A percentile compares a stretch with the other conserved stretches of the same genome.
phyloP scores from a whole-genome alignment of 2,329 filamentous ascomycete species.

The Aciculosporium take region DNA sequence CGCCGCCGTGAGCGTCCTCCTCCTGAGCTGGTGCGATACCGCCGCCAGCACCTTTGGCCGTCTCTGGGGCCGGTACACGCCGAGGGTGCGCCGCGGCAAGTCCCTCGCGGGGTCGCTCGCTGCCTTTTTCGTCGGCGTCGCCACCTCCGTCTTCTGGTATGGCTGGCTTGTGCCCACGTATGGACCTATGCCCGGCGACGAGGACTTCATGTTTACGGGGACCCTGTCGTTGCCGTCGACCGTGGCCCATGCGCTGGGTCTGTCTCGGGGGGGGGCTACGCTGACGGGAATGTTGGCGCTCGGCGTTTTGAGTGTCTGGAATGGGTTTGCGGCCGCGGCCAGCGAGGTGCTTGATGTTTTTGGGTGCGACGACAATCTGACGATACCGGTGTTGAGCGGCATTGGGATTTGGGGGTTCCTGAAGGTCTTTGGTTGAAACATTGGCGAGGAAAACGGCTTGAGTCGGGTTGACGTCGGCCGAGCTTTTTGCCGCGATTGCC shows the following conservation, averaged over 20 bases:
- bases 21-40: slow-evolving; percentile 96
- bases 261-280: slow-evolving; percentile 42
- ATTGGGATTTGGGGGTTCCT: slow-evolving; percentile 84
- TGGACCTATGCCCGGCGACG: slow-evolving; percentile 54
- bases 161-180: slow-evolving; percentile 62
- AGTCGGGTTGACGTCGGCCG: neutral
- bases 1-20: slow-evolving; percentile 72
- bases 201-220: slow-evolving; percentile 64
- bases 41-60: slow-evolving; percentile 90
- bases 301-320: slow-evolving; percentile 68
- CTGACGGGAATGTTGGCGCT: slow-evolving; percentile 61
- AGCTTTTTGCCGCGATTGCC: neutral
- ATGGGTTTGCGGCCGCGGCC: slow-evolving; percentile 74
- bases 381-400: slow-evolving; percentile 84
- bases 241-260: slow-evolving; percentile 44
- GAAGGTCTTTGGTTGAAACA: slow-evolving; percentile 57
- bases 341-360: slow-evolving; percentile 88
- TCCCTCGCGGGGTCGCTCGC: slow-evolving; percentile 79
- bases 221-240: slow-evolving; percentile 52
- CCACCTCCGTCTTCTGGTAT: slow-evolving; percentile 77
- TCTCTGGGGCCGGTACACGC: slow-evolving; percentile 78
- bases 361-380: slow-evolving; percentile 94
- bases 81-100: slow-evolving; percentile 72
- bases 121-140: slow-evolving; percentile 69
- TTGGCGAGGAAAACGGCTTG: no score